Percentiles rank a stretch among this genome's conserved stretches.
phyloP scores from a whole-genome alignment of 768 basidiomycete species.

The Mycena metata region DNA sequence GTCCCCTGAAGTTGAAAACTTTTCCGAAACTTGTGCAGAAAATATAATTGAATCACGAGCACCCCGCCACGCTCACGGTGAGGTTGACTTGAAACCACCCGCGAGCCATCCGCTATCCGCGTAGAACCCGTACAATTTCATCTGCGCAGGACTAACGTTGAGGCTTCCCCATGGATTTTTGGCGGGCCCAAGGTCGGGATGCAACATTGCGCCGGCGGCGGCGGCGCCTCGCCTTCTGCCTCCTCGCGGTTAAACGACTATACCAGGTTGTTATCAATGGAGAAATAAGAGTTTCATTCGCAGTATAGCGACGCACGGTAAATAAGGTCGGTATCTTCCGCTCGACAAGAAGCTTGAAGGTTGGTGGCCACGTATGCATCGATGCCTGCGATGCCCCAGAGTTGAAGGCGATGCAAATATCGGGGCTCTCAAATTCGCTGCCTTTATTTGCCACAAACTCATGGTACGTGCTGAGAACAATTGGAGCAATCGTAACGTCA shows the following conservation, averaged over 20 bases:
- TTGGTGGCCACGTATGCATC: slow-evolving; percentile 21
- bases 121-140: slow-evolving; percentile 51
- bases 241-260: slow-evolving; percentile 31
- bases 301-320: slow-evolving; percentile 19
- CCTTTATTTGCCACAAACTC: slow-evolving; percentile 24
- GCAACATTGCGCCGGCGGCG: slow-evolving; percentile 30
- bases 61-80: too few relatives aligned
- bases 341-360: slow-evolving; percentile 32
- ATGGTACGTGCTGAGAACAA: slow-evolving; percentile 33
- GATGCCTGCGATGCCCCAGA: slow-evolving; percentile 24
- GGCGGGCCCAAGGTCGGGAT: slow-evolving; percentile 27
- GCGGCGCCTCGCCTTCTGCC: slow-evolving; percentile 30
- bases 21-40: too few relatives aligned
- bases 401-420: slow-evolving; percentile 35
- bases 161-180: slow-evolving; percentile 42
- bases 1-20: too few relatives aligned
- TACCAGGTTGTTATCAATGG: not conserved
- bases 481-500: not conserved
- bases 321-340: slow-evolving; percentile 27
- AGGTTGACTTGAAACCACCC: slow-evolving; percentile 53
- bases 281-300: not conserved
- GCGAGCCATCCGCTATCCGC: slow-evolving; percentile 52
- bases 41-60: too few relatives aligned
- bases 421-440: slow-evolving; percentile 27
- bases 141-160: slow-evolving; percentile 37